phyloP scores from a whole-genome alignment of 495 filamentous ascomycete genomes.

The Tuber calosporum region DNA sequence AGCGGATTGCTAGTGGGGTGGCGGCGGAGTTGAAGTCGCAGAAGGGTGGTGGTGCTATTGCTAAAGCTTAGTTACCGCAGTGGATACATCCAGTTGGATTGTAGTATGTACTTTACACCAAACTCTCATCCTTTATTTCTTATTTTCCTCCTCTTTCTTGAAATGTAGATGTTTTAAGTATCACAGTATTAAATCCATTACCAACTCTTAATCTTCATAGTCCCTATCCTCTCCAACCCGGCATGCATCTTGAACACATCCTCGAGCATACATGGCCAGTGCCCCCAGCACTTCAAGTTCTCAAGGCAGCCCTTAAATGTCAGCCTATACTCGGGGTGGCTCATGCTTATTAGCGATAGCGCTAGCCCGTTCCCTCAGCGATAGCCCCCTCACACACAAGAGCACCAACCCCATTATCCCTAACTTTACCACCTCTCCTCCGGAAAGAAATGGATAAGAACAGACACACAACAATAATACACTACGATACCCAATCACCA shows the following conservation, averaged over 20 bases:
- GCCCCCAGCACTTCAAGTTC: conserved; percentile 81
- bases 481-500: too few species aligned
- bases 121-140: not conserved
- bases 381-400: conserved; percentile 60
- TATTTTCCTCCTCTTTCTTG: too few species aligned
- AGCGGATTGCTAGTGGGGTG: conserved; percentile 54
- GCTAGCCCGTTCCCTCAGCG: conserved; percentile 69
- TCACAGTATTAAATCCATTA: not conserved
- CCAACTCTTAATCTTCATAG: conserved; percentile 57
- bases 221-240: conserved; percentile 69
- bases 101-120: not conserved
- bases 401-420: conserved; percentile 44
- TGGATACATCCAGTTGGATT: not conserved
- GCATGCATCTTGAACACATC: conserved; percentile 85
- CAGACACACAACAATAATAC: not conserved
- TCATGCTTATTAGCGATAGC: conserved; percentile 84
- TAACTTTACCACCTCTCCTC: not conserved
- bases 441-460: not conserved
- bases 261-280: conserved; percentile 80
- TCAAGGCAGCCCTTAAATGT: conserved; percentile 79
- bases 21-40: conserved; percentile 42
- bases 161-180: not conserved
- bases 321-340: conserved; percentile 79
- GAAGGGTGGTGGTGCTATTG: not conserved
- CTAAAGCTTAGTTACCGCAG: not conserved